These are phyloP conservation scores for Heliocybe sulcata DNA, from an alignment of 1,284 basidiomycete species.

Conservation along the genomic window DNA sequence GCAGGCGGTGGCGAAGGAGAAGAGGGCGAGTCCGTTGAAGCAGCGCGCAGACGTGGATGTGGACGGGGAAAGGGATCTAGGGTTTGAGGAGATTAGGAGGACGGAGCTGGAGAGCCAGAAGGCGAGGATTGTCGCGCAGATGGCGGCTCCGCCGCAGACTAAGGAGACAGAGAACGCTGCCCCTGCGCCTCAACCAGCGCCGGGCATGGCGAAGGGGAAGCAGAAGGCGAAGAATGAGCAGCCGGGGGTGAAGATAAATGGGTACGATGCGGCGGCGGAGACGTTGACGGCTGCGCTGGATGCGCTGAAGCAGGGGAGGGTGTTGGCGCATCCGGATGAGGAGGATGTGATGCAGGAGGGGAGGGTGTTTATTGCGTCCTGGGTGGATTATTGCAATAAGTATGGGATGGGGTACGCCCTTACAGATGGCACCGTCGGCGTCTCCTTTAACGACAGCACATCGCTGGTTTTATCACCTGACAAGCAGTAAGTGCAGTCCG, in stretches of 20 bases:
- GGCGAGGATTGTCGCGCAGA: conserved; percentile 84
- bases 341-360: conserved; percentile 54
- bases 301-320: conserved; percentile 45
- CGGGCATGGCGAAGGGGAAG: conserved; percentile 23
- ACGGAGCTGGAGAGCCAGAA: conserved; percentile 83
- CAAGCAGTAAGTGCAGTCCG: conserved; percentile 53
- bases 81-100: conserved; percentile 41
- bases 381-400: conserved; percentile 98
- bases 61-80: conserved; percentile 36
- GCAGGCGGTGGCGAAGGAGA: conserved; percentile 33
- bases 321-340: conserved; percentile 60
- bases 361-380: conserved; percentile 88
- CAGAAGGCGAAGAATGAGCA: conserved; percentile 11
- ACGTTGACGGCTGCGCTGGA: conserved; percentile 67
- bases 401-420: conserved; percentile 98
- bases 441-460: conserved; percentile 95
- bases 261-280: conserved; percentile 61
- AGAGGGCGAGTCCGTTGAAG: conserved; percentile 30
- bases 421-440: conserved; percentile 90
- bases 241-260: conserved; percentile 32
- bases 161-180: conserved; percentile 36
- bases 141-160: conserved; percentile 46
- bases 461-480: conserved; percentile 79
- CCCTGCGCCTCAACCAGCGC: conserved; percentile 20
- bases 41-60: conserved; percentile 40